phyloP scores from a whole-genome alignment of 306 rosid genomes.

The Rosa rugosa region DNA sequence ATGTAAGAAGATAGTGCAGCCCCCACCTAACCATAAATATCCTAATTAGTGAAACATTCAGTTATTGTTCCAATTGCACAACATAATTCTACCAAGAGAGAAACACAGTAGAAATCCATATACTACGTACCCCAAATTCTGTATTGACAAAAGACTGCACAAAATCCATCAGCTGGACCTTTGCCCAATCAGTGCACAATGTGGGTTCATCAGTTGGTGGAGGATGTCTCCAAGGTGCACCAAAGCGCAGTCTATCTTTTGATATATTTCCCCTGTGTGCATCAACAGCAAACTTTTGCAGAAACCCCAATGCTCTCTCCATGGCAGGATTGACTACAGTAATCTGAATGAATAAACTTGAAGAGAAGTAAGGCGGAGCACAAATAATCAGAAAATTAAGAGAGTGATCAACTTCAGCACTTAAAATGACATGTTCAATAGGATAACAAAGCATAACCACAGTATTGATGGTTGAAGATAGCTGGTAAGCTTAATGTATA shows the following conservation, averaged over 20 bases:
- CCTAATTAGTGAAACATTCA: background rate
- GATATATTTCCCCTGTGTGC: slow-evolving; percentile 59
- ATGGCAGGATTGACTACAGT: slow-evolving; percentile 86
- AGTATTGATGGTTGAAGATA: background rate
- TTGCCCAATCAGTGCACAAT: slow-evolving; percentile 70
- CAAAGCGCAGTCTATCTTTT: slow-evolving; percentile 77
- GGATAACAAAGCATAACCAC: background rate
- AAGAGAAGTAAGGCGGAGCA: slow-evolving; percentile 22
- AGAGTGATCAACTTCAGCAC: slow-evolving; percentile 20
- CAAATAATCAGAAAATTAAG: slow-evolving; percentile 13
- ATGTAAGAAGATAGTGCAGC: background rate
- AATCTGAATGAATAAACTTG: slow-evolving; percentile 51
- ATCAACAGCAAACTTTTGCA: slow-evolving; percentile 74
- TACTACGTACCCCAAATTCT: slow-evolving; percentile 78
- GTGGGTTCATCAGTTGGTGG: slow-evolving; percentile 60
- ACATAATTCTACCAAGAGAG: slow-evolving; percentile 11
- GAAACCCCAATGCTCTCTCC: slow-evolving; percentile 74
- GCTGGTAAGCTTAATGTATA: background rate
- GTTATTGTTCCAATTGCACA: slow-evolving; percentile 6
- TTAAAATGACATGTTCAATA: background rate
- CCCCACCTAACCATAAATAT: background rate
- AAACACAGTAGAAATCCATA: slow-evolving; percentile 10
- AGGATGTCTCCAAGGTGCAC: slow-evolving; percentile 99
- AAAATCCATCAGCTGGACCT: slow-evolving; percentile 88
- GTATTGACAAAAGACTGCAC: slow-evolving; percentile 67